Evolutionary conservation across 257 asterid species (phyloP), one percentile per base, ranked within the genome.

Genomic region (Gentiana macrophylla): DNA sequence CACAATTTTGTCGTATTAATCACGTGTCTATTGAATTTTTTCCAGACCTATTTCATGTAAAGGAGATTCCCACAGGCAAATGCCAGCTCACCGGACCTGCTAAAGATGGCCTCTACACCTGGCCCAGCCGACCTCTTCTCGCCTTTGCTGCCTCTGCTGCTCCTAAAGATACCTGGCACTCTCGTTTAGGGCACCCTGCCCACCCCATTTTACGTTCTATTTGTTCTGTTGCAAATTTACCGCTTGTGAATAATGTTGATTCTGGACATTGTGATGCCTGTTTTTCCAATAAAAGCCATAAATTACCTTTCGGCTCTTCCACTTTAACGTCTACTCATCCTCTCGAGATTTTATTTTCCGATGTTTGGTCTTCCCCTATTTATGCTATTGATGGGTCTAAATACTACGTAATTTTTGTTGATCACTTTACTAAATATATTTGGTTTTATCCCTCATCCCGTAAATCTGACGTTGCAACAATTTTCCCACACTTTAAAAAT

Each of bases 111-210:
- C 45, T 62, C 2, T 62, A 62, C 24, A 32, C 2, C 10, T 33
- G 37, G 55, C 11, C 54, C 3, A 3, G 46, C 34, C 3, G 3
- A 4, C 4, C n/a, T 3, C 32, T 24, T 35, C 10, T 50, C 15
- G 1, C 12, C 4, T 9, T 3, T 32, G 35, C n/a, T 3, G 8
- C 3, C 2, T 15, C 38, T 32, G 12, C 35, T 3, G 3, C 47
- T 12, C 1, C 3, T 7, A 2, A 46, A 38, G 38, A 4, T 38
- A 7, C 4, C 7, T 38, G 44, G 44, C 61, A 63, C 32, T 3
- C 24, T 63, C 48, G 24, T 2, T n/a, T 63, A 1, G 67, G 61
- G 9, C 67, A 63, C 36, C 61, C n/a, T 1, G 53, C 55, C 8
- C 7, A 8, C 11, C 2, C 7, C 2, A 11, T 54, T 1, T 8